Percentiles rank a stretch among this genome's conserved stretches.
Conservation (phyloP, 345 rosid species). For the Lepidium aucheri region DNA sequence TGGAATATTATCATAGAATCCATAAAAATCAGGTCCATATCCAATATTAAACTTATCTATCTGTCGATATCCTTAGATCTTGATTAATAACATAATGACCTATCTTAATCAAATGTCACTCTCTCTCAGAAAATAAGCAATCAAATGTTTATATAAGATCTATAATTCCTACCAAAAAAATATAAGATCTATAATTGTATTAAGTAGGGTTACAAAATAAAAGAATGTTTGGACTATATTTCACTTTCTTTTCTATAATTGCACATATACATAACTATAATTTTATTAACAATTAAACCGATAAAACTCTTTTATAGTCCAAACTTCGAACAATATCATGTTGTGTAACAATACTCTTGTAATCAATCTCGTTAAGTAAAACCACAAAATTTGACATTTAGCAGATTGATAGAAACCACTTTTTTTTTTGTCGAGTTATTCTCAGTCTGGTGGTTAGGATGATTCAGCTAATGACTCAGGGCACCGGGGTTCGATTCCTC, state of each 20-base stretch:
- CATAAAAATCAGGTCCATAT: background rate
- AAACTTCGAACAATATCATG: no score
- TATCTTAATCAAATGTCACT: conserved; percentile 7
- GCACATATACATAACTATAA: background rate
- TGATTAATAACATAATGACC: background rate
- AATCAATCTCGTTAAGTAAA: no score
- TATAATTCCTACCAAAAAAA: no score
- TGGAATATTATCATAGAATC: background rate
- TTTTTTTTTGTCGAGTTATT: no score
- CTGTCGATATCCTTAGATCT: background rate
- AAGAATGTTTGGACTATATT: background rate
- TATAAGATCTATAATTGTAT: background rate
- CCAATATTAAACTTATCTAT: background rate
- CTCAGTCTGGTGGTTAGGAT: no score
- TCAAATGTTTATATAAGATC: background rate
- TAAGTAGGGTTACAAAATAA: background rate
- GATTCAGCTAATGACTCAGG: no score
- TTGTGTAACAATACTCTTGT: no score
- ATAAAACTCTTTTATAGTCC: no score
- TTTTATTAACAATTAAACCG: no score
- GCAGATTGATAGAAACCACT: no score
- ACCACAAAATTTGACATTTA: no score
- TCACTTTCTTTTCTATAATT: background rate
- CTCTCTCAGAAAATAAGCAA: background rate
- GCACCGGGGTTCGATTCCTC: no score